Evolutionary conservation across 2,329 filamentous ascomycete species (phyloP), one percentile per base, ranked within the genome.

Genomic region (Emergomyces pasteurianus): DNA sequence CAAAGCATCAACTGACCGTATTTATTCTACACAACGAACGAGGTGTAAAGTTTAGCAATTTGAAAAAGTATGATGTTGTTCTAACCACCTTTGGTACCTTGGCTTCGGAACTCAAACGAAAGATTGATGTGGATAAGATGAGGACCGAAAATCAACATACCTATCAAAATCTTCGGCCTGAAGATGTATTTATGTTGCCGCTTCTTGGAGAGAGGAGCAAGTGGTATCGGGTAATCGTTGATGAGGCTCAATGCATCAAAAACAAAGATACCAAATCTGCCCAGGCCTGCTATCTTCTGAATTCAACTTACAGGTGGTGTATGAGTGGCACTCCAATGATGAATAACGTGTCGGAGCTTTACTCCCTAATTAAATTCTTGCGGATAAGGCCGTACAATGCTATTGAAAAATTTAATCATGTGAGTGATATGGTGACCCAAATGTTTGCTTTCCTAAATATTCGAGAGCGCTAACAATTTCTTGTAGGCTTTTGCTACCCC

Each of bases 281-380:
- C 1, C 79, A 80, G 64, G 88, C 83, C 4, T 83, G 83, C 36
- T 82, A 78, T 65, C 71, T 75, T 12, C 72, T 94, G 18, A 75
- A 81, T 62, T 78, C 87, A 16, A 78, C 76, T 42, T 83, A 88
- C 69, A 81, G 89, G 55, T 86, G 89, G 77, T 90, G 87, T 69
- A 81, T 92, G 72, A 90, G 86, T 40, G 89, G 89, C 31, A 94
- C 89, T 0, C 89, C 89, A 0, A 91, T 92, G 87, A 94, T 94
- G 87, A 96, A 96, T 67, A 84, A 81, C 14, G 84, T 92, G 2
- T 78, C 83, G 28, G 92, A 96, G 67, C 78, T 95, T 2, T 91
- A 83, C 68, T 88, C 90, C 0, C 75, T 95, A 23, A 79, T 96
- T 52, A 81, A 83, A 2, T 96, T 95, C 68, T 78, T 95, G 18